Evolutionary conservation across 2,329 filamentous ascomycete species (phyloP).

Genomic region (Escovopsis sp.): DNA sequence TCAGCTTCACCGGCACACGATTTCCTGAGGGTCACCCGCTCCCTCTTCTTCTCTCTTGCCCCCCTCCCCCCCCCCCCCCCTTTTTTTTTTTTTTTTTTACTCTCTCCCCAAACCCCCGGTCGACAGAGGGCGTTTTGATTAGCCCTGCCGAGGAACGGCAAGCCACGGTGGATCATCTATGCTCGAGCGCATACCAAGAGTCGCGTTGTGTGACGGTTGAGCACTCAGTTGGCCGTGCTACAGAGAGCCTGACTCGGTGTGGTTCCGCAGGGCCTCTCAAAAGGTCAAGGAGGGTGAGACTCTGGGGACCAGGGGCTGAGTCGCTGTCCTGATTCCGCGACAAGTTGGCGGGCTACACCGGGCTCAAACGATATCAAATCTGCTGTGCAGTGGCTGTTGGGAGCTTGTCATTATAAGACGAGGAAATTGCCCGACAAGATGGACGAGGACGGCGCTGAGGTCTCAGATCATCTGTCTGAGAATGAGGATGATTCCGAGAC

Average conservation of each 20-base stretch:
- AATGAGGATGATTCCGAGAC: constrained; percentile 41
- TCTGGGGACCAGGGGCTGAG: constrained; percentile 17
- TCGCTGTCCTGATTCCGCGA: constrained; percentile 17
- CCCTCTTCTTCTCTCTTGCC: not conserved
- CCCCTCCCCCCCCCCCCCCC: not conserved
- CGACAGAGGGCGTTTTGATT: not conserved
- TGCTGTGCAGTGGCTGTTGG: constrained; percentile 12
- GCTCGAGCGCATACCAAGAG: constrained; percentile 15
- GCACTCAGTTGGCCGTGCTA: constrained; percentile 17
- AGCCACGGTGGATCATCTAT: constrained; percentile 6
- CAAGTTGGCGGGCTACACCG: constrained; percentile 3
- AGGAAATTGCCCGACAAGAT: constrained; percentile 41
- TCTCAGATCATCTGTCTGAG: constrained; percentile 45
- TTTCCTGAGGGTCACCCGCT: too few relatives aligned
- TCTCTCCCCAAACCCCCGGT: not conserved
- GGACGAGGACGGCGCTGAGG: constrained; percentile 37
- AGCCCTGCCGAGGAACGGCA: not conserved
- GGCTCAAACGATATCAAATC: constrained; percentile 1
- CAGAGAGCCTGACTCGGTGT: constrained; percentile 17
- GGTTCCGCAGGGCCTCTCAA: constrained; percentile 18
- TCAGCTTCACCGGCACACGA: too few relatives aligned
- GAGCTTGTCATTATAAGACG: constrained; percentile 28
- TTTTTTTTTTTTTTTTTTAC: not conserved
- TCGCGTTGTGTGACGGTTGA: constrained; percentile 14
- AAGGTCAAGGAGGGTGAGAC: constrained; percentile 13